Evolutionary conservation across 1,284 basidiomycete genomes (phyloP).

Genomic region (Ceratobasidium sp.): DNA sequence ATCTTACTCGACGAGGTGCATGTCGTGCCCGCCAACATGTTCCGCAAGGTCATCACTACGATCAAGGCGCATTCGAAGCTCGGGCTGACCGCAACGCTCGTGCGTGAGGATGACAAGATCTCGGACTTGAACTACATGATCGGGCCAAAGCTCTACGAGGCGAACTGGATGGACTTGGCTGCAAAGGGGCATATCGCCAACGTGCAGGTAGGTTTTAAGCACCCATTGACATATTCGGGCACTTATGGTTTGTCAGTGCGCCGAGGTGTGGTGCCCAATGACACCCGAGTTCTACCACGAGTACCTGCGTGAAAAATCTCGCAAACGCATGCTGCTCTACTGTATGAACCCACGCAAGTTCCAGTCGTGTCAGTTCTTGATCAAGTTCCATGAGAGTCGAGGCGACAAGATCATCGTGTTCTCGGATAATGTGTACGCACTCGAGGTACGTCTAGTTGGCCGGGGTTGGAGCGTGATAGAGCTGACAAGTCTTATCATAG

Average conservation of each 20-base stretch:
- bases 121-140: constrained; percentile 99
- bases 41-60: constrained; percentile 93
- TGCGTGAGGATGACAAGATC: constrained; percentile 99
- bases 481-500: constrained; percentile 58
- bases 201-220: constrained; percentile 77
- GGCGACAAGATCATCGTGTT: constrained; percentile 99
- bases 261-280: constrained; percentile 99
- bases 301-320: constrained; percentile 90
- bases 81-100: constrained; percentile 96
- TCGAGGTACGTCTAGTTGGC: constrained; percentile 74
- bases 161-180: constrained; percentile 99
- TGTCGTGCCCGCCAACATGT: constrained; percentile 97
- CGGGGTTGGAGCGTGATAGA: background rate
- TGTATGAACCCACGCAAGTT: constrained; percentile 99
- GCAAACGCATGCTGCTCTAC: constrained; percentile 96
- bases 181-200: constrained; percentile 99
- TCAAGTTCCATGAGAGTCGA: constrained; percentile 97
- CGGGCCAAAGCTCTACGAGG: constrained; percentile 98
- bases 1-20: constrained; percentile 96
- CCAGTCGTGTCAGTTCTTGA: constrained; percentile 98
- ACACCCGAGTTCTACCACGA: constrained; percentile 99
- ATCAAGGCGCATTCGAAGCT: constrained; percentile 98
- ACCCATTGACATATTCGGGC: constrained; percentile 17
- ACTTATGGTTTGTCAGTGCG: constrained; percentile 69
- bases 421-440: constrained; percentile 96